Percentiles rank a stretch among this genome's conserved stretches.
These are phyloP conservation scores for Polysphondylium violaceum DNA, from an alignment of 78 protist genomes.

Conservation along the genomic window DNA sequence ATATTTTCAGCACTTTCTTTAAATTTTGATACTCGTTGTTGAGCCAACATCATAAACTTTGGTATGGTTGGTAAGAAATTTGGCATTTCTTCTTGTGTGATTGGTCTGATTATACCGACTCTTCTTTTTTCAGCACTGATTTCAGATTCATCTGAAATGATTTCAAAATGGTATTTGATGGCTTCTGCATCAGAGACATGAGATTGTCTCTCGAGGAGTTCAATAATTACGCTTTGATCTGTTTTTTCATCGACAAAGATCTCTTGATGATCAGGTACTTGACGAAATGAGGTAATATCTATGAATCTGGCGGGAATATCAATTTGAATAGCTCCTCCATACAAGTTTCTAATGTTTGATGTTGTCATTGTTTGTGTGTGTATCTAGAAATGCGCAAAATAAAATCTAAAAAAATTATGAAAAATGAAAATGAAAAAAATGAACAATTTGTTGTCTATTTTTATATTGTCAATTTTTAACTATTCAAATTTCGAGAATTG, in stretches of 20 bases:
- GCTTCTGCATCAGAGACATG: conserved; percentile 16
- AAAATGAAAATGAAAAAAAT: too few relatives aligned
- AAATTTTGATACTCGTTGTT: conserved; percentile 43
- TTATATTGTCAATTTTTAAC: too few relatives aligned
- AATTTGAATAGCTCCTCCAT: conserved; percentile 73
- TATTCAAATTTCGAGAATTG: too few relatives aligned
- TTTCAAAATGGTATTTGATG: conserved; percentile 19
- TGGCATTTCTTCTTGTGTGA: conserved; percentile 27
- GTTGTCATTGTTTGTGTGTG: too few relatives aligned
- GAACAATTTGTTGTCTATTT: too few relatives aligned
- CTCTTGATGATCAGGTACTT: conserved; percentile 73
- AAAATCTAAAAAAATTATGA: too few relatives aligned
- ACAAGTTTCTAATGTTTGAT: conserved; percentile 52
- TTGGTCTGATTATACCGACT: neutral
- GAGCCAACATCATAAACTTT: conserved; percentile 32
- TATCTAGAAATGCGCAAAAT: too few relatives aligned
- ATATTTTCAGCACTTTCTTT: conserved; percentile 69
- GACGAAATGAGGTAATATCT: conserved; percentile 33
- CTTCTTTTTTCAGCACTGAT: conserved; percentile 7
- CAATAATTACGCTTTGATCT: conserved; percentile 60
- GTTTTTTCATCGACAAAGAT: conserved; percentile 54
- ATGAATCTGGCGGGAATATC: conserved; percentile 46
- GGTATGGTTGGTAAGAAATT: conserved; percentile 13
- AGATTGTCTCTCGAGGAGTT: conserved; percentile 48
- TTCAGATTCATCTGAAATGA: conserved; percentile 26